Conservation (phyloP, 495 filamentous ascomycete species). For the Neurospora sp. region DNA sequence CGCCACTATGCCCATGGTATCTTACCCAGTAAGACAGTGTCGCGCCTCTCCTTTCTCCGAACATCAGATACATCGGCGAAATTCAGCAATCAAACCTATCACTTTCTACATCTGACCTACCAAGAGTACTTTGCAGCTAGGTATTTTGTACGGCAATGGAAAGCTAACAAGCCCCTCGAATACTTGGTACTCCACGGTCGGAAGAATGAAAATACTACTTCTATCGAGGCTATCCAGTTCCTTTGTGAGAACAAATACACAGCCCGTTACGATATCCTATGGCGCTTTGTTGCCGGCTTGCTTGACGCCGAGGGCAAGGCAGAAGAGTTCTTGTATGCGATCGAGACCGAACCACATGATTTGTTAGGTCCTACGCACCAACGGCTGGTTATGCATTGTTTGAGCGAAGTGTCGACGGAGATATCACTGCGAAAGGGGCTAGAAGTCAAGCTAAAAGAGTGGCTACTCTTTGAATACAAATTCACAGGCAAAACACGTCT, state of each 20-base stretch:
- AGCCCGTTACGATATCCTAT: constrained; percentile 31
- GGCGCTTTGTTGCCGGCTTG: constrained; percentile 36
- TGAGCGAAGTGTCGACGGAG: constrained; percentile 22
- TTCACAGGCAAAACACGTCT: no score
- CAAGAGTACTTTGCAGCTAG: constrained; percentile 35
- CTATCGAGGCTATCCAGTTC: constrained; percentile 12
- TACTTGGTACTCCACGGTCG: constrained; percentile 8
- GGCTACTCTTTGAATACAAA: no score
- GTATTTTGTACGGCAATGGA: constrained; percentile 35
- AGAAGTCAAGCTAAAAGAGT: no score
- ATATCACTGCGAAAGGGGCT: constrained; percentile 4
- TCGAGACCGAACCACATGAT: constrained; percentile 30
- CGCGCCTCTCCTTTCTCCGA: constrained; percentile 26
- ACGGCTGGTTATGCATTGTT: constrained; percentile 32
- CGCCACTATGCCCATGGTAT: constrained; percentile 2
- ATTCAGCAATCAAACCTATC: constrained; percentile 13
- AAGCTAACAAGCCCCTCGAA: constrained; percentile 9
- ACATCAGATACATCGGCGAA: constrained; percentile 17
- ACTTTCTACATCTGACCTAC: constrained; percentile 36
- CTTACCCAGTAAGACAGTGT: constrained; percentile 6
- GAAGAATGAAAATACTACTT: background rate
- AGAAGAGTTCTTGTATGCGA: constrained; percentile 23
- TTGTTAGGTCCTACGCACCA: constrained; percentile 30
- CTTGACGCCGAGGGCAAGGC: constrained; percentile 13
- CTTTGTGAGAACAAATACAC: constrained; percentile 29